Evolutionary conservation across 2,329 filamentous ascomycete genomes (phyloP), one percentile per base, ranked within the genome.

Genomic region (Epichloe baconii): DNA sequence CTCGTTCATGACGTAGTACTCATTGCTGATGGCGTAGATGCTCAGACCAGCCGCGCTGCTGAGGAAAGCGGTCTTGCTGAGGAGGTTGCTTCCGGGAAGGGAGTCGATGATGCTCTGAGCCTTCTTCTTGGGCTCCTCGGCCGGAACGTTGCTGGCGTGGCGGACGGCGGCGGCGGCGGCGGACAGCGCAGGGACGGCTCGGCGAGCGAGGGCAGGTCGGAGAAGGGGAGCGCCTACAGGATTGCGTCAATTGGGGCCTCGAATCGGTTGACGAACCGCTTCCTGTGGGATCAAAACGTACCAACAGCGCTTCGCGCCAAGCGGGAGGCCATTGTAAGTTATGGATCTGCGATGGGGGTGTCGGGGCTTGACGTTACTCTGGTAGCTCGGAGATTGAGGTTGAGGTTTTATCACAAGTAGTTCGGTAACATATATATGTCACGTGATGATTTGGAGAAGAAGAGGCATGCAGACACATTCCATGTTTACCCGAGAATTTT

Each of bases 1-100:
- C 80, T 98, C 93, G 77, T 98, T 98, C 74, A 98, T 80, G 69
- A 98, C 89, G 75, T 96, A 97, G 78, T 97, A 89, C 82, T 98
- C 93, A 76, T 95, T 98, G 83, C 87, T 94, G 75, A 98, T 89
- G 66, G 89, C 93, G 68, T 93, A 95, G 71, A 95, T 80, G 65
- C 87, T 90, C 63, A 95, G 73, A 74, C 86, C 91, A 65, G 93
- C 88, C 59, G 85, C 85, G 64, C 88, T 90, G 67, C 91, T 97
- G 65, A 98, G 85, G 68, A 96, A 91, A 66, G 93, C 93, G 62
- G 88, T 89, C 85, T 98, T 98, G 72, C 88, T 94, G 68, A 95
- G 76, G 59, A 96, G 77, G 67, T 80, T 91, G 80, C 81, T 95
- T 63, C 94, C 93, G 65, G 93, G 93, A 50, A 98, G 80, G 57